Percentiles rank a stretch among this genome's conserved stretches.
Evolutionary conservation across 176 grass and related monocot species (phyloP).

Genomic region (Aegilops bicornis): DNA sequence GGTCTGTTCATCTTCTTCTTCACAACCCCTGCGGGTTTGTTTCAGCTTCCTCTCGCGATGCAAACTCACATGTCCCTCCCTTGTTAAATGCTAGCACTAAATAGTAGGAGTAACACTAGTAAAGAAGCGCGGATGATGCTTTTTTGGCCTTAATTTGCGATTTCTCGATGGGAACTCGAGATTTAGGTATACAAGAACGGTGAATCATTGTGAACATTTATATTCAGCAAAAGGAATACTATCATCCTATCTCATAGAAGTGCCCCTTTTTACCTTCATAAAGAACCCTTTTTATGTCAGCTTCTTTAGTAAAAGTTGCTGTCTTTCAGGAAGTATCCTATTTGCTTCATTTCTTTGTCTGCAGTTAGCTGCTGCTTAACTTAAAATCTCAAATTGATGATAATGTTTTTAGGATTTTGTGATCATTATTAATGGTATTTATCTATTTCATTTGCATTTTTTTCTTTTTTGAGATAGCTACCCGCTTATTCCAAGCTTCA

Average conservation of each 20-base stretch:
- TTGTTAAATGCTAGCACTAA: no score
- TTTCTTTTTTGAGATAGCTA: no score
- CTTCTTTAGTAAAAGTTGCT: not conserved
- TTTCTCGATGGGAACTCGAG: not conserved
- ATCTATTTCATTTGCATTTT: not conserved
- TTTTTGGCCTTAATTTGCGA: no score
- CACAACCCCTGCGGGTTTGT: no score
- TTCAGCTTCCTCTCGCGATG: no score
- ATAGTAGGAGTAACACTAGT: no score
- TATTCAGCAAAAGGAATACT: not conserved
- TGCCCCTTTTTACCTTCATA: not conserved
- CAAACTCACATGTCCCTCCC: no score
- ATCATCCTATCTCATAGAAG: not conserved
- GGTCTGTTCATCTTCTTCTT: no score
- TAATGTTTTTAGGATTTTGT: not conserved
- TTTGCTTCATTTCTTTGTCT: not conserved
- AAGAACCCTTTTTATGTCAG: not conserved
- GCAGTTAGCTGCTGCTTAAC: not conserved
- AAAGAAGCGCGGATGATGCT: no score
- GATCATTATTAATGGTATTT: not conserved
- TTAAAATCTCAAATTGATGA: not conserved
- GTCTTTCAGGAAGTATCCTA: not conserved
- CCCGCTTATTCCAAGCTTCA: no score
- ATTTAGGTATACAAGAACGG: not conserved
- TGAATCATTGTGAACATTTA: not conserved